These are phyloP conservation scores for Populus ilicifolia DNA, from an alignment of 345 rosid genomes.

Conservation along the genomic window DNA sequence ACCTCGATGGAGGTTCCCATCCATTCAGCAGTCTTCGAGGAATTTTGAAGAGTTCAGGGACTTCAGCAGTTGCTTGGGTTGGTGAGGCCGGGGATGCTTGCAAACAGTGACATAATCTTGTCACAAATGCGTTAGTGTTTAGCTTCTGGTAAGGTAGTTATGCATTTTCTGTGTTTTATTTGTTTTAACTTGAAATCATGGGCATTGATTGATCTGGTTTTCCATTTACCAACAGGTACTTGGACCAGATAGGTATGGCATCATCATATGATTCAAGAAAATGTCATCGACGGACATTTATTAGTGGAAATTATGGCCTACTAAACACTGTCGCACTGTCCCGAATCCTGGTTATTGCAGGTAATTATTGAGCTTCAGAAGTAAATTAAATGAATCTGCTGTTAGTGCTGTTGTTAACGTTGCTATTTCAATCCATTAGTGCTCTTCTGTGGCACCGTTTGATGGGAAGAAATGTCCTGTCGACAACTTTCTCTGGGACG, in stretches of 20 bases:
- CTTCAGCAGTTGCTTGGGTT: slow-evolving; percentile 56
- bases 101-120: slow-evolving; percentile 51
- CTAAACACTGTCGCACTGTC: slow-evolving; percentile 36
- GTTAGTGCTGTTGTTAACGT: background rate
- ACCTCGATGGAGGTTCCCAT: slow-evolving; percentile 29
- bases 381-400: background rate
- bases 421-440: slow-evolving; percentile 15
- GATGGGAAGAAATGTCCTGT: slow-evolving; percentile 39
- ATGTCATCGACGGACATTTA: slow-evolving; percentile 50
- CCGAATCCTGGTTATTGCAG: slow-evolving; percentile 58
- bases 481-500: slow-evolving; percentile 29
- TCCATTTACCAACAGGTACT: slow-evolving; percentile 31
- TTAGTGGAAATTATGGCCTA: slow-evolving; percentile 57
- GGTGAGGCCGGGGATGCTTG: slow-evolving; percentile 66
- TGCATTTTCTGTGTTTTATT: background rate
- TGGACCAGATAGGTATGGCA: slow-evolving; percentile 65
- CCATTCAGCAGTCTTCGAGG: slow-evolving; percentile 31
- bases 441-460: slow-evolving; percentile 51
- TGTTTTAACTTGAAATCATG: background rate
- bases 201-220: background rate
- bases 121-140: slow-evolving; percentile 47
- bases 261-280: slow-evolving; percentile 44
- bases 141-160: slow-evolving; percentile 48
- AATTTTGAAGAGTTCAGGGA: slow-evolving; percentile 35
- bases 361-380: slow-evolving; percentile 8